These are phyloP conservation scores for Ophiostoma angusticollis DNA, from an alignment of 2,329 filamentous ascomycete species.

Conservation along the genomic window DNA sequence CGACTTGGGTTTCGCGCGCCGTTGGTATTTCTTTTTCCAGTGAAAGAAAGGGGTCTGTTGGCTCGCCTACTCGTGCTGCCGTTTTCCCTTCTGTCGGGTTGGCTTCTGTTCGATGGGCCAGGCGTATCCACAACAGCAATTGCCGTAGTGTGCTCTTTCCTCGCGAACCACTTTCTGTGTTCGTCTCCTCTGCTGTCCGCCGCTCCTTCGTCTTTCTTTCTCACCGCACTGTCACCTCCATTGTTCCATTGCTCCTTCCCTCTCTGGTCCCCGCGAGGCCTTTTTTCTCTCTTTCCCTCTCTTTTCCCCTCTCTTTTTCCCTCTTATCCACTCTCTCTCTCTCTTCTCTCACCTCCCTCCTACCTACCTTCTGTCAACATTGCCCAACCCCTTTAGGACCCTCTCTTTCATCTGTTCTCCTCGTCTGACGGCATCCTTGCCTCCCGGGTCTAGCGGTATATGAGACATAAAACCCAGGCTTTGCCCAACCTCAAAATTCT, in stretches of 20 bases:
- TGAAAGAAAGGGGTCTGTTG: too few species aligned
- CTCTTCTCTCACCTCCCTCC: background rate
- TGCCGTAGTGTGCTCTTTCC: too few species aligned
- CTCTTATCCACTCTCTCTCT: background rate
- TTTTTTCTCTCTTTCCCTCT: background rate
- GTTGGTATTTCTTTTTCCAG: too few species aligned
- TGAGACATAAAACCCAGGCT: constrained; percentile 4
- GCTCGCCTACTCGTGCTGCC: too few species aligned
- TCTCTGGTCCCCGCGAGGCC: too few species aligned
- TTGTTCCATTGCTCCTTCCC: background rate
- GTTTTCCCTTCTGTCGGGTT: too few species aligned
- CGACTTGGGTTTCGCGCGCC: too few species aligned
- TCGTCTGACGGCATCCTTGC: constrained; percentile 4
- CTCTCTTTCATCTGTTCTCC: background rate
- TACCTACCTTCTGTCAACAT: background rate
- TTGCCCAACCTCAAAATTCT: background rate
- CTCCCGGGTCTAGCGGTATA: constrained; percentile 4
- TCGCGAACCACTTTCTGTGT: too few species aligned
- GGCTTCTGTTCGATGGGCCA: too few species aligned
- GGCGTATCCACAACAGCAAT: too few species aligned
- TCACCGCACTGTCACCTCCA: too few species aligned
- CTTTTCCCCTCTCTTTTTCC: background rate
- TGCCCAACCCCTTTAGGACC: background rate
- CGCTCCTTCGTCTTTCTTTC: background rate
- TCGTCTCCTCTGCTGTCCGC: too few species aligned